A percentile compares a stretch with the other conserved stretches of the same genome.
These are phyloP conservation scores for Wickerhamomyces sp. DNA, from an alignment of 1,139 yeast genomes.

Conservation along the genomic window DNA sequence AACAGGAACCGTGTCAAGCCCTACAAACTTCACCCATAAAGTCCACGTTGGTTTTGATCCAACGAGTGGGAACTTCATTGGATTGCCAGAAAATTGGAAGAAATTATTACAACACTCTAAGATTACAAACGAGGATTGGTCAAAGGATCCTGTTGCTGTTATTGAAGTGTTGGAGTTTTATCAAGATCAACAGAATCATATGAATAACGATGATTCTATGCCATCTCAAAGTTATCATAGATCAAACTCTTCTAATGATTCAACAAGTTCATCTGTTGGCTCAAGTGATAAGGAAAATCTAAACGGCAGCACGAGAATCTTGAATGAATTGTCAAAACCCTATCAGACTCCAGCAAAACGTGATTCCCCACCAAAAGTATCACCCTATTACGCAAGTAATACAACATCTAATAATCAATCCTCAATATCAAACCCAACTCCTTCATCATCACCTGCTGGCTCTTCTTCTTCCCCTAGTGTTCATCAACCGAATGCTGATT, in stretches of 20 bases:
- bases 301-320: constrained; percentile 10
- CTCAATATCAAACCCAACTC: constrained; percentile 3
- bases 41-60: constrained; percentile 60
- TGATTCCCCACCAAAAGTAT: constrained; percentile 23
- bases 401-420: constrained; percentile 2
- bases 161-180: constrained; percentile 93
- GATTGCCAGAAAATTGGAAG: constrained; percentile 79
- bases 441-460: constrained; percentile 1
- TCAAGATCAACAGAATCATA: constrained; percentile 34
- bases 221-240: constrained; percentile 11
- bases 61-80: constrained; percentile 68
- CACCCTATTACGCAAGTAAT: constrained; percentile 19
- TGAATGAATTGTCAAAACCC: constrained; percentile 24
- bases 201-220: constrained; percentile 36
- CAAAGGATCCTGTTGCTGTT: constrained; percentile 77
- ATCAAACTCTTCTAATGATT: constrained; percentile 20
- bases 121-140: constrained; percentile 79
- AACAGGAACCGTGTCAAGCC: constrained; percentile 72
- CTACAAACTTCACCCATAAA: constrained; percentile 77
- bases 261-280: constrained; percentile 13
- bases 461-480: background rate
- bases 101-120: constrained; percentile 68
- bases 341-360: constrained; percentile 21
- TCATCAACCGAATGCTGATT: constrained; percentile 11
- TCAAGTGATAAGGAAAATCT: constrained; percentile 14